Conservation (phyloP, 306 rosid species). For the Rubus parviflorus region DNA sequence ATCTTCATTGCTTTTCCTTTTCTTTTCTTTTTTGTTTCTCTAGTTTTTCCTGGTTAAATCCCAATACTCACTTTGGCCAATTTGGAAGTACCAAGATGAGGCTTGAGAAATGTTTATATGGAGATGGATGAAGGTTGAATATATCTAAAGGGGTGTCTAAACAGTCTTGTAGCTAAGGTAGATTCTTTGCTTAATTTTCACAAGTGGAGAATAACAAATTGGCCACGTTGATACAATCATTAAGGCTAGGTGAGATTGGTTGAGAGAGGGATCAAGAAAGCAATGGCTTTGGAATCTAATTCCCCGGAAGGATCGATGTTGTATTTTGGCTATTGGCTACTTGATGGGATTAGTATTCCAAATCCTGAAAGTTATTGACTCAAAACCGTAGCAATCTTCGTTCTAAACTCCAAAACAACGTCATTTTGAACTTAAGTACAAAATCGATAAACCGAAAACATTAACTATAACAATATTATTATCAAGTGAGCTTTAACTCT, state of each 20-base stretch:
- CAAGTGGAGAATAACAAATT: conserved; percentile 35
- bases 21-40: too few relatives aligned
- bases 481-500: background rate
- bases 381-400: background rate
- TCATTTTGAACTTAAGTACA: background rate
- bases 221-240: conserved; percentile 24
- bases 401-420: background rate
- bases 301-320: conserved; percentile 27
- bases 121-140: background rate
- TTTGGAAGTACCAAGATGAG: background rate
- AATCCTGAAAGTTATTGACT: background rate
- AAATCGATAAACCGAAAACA: background rate
- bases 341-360: conserved; percentile 7
- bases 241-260: conserved; percentile 4
- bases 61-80: background rate
- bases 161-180: conserved; percentile 8
- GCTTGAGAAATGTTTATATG: conserved; percentile 13
- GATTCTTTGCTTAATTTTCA: conserved; percentile 46
- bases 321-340: conserved; percentile 16
- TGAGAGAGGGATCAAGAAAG: conserved; percentile 21
- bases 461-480: background rate
- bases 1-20: conserved; percentile 22
- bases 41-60: too few relatives aligned
- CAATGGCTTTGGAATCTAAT: conserved; percentile 39
- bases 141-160: conserved; percentile 13